phyloP scores from a whole-genome alignment of 2,329 filamentous ascomycete species.

The Neonectria punicea region DNA sequence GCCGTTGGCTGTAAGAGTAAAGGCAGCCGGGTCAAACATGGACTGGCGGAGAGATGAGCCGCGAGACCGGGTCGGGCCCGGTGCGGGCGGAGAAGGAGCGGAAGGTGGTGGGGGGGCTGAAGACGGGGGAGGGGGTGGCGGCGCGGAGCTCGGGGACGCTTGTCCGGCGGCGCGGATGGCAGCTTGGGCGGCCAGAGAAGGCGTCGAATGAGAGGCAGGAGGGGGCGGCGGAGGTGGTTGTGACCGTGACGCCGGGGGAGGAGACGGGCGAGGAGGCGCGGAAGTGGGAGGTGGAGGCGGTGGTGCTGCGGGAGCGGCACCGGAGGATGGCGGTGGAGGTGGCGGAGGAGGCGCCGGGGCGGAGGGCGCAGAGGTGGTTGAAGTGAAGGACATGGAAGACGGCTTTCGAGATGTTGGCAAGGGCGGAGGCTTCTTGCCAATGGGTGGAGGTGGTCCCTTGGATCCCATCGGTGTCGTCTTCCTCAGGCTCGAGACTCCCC shows the following conservation, averaged over 20 bases:
- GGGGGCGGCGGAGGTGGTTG: slow-evolving; percentile 46
- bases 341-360: slow-evolving; percentile 51
- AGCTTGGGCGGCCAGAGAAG: slow-evolving; percentile 57
- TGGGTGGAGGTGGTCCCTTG: slow-evolving; percentile 79
- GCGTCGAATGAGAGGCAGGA: slow-evolving; percentile 40
- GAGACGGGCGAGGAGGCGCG: slow-evolving; percentile 52
- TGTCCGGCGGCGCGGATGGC: slow-evolving; percentile 57
- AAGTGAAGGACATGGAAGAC: slow-evolving; percentile 52
- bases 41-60: slow-evolving; percentile 64
- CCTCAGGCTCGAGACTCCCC: slow-evolving; percentile 61
- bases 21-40: slow-evolving; percentile 79
- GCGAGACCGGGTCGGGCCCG: slow-evolving; percentile 51
- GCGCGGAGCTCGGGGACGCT: slow-evolving; percentile 50
- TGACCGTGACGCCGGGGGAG: slow-evolving; percentile 47
- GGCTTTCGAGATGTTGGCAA: slow-evolving; percentile 70
- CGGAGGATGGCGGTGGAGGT: slow-evolving; percentile 53
- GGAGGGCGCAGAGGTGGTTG: slow-evolving; percentile 49
- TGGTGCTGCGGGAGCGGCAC: slow-evolving; percentile 55
- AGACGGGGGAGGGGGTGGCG: slow-evolving; percentile 51
- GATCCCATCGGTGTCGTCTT: slow-evolving; percentile 60
- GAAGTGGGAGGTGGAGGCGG: slow-evolving; percentile 51
- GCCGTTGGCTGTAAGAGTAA: slow-evolving; percentile 77
- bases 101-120: slow-evolving; percentile 54
- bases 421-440: slow-evolving; percentile 79
- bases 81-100: slow-evolving; percentile 53